These are phyloP conservation scores for Rhynchospora breviuscula DNA, from an alignment of 176 grass and related monocot genomes.

Conservation along the genomic window DNA sequence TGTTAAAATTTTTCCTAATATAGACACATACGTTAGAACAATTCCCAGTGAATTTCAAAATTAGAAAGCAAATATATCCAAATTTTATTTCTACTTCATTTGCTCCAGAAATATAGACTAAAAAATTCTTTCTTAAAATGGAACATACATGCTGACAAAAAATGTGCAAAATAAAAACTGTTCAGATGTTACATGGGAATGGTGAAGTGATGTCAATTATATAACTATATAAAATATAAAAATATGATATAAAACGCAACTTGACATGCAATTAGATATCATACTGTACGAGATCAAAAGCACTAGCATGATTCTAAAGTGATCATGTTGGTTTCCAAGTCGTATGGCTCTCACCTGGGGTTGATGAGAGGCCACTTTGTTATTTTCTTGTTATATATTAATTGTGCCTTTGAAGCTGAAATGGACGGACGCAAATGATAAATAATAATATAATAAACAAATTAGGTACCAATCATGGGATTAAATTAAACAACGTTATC, in stretches of 20 bases:
- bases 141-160: too few relatives aligned
- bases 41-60: too few relatives aligned
- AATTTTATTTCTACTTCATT: background rate
- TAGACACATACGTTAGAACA: too few relatives aligned
- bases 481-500: slow-evolving; percentile 44
- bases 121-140: background rate
- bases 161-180: too few relatives aligned
- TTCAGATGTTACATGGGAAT: too few relatives aligned
- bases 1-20: too few relatives aligned
- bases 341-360: background rate
- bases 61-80: background rate
- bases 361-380: background rate
- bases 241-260: background rate
- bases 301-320: background rate
- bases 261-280: background rate
- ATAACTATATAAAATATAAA: too few relatives aligned
- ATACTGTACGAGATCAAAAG: slow-evolving; percentile 2
- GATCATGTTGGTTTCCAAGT: background rate
- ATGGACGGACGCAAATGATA: slow-evolving; percentile 3
- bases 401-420: background rate
- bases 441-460: background rate
- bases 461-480: slow-evolving; percentile 24
- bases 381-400: background rate
- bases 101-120: background rate
- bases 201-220: too few relatives aligned